Percentiles rank a stretch among this genome's conserved stretches.
Evolutionary conservation across 352 stramenopile genomes (phyloP).

Genomic region (Achlya hypogyna): DNA sequence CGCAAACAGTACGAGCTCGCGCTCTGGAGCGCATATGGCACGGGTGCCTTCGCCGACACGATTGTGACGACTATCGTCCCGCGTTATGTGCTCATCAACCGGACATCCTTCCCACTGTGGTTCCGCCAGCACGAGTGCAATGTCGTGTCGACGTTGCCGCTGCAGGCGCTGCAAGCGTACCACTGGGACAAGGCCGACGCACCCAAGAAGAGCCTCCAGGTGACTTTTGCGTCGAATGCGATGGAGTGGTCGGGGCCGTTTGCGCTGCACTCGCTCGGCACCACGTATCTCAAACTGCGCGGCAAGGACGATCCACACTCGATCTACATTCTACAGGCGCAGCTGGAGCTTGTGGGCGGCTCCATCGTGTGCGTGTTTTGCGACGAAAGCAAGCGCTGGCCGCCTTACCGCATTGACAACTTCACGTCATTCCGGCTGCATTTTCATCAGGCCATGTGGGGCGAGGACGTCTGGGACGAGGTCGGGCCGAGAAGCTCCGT

Average conservation of each 20-base stretch:
- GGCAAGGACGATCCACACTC: conserved; percentile 50
- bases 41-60: conserved; percentile 71
- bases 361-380: conserved; percentile 79
- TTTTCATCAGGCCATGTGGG: conserved; percentile 77
- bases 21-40: conserved; percentile 79
- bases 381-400: conserved; percentile 78
- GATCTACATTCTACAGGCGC: conserved; percentile 85
- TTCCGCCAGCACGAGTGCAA: conserved; percentile 64
- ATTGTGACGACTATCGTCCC: conserved; percentile 81
- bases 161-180: conserved; percentile 77
- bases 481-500: conserved; percentile 59
- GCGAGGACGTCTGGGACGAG: conserved; percentile 63
- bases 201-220: conserved; percentile 70
- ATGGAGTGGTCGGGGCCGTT: conserved; percentile 72
- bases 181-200: conserved; percentile 70
- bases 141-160: conserved; percentile 43
- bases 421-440: conserved; percentile 85
- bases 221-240: conserved; percentile 76
- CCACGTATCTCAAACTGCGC: conserved; percentile 79
- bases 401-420: conserved; percentile 87
- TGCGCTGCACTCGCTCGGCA: conserved; percentile 74
- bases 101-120: conserved; percentile 73
- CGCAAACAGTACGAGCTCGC: conserved; percentile 68
- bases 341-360: conserved; percentile 77
- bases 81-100: conserved; percentile 83